Evolutionary conservation across 2,329 filamentous ascomycete genomes (phyloP).

Genomic region (Shiraia bambusicola): DNA sequence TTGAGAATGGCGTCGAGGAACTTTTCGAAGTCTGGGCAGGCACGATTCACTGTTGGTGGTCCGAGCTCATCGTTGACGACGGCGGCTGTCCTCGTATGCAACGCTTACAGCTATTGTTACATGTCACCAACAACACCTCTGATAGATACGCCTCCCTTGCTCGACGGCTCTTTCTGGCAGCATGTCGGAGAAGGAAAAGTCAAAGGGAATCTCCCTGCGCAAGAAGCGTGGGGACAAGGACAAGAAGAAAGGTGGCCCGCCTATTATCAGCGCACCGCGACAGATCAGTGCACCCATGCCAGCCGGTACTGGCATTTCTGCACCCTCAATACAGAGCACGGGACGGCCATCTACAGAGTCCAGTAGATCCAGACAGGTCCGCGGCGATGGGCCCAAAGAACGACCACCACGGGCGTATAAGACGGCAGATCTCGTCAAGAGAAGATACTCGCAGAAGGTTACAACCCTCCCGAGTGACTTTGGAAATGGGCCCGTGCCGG

Average conservation of each 20-base stretch:
- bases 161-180: conserved; percentile 17
- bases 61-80: conserved; percentile 24
- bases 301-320: conserved; percentile 26
- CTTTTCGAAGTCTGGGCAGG: conserved; percentile 30
- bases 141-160: conserved; percentile 1
- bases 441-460: conserved; percentile 90
- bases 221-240: conserved; percentile 60
- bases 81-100: conserved; percentile 9
- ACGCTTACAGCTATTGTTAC: conserved; percentile 7
- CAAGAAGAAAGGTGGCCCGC: conserved; percentile 52
- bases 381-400: conserved; percentile 38
- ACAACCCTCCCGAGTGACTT: conserved; percentile 73
- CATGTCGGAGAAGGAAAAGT: conserved; percentile 54
- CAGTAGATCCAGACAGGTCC: conserved; percentile 36
- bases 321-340: conserved; percentile 38
- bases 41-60: conserved; percentile 22
- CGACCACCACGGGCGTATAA: conserved; percentile 51
- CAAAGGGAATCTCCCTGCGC: conserved; percentile 61
- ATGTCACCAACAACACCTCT: conserved; percentile 7
- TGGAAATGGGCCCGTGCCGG: conserved; percentile 64
- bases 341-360: conserved; percentile 41
- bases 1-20: conserved; percentile 18
- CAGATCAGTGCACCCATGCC: conserved; percentile 53
- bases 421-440: conserved; percentile 84
- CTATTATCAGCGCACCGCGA: conserved; percentile 55